phyloP scores from a whole-genome alignment of 306 rosid species.

The Sesbania bispinosa region DNA sequence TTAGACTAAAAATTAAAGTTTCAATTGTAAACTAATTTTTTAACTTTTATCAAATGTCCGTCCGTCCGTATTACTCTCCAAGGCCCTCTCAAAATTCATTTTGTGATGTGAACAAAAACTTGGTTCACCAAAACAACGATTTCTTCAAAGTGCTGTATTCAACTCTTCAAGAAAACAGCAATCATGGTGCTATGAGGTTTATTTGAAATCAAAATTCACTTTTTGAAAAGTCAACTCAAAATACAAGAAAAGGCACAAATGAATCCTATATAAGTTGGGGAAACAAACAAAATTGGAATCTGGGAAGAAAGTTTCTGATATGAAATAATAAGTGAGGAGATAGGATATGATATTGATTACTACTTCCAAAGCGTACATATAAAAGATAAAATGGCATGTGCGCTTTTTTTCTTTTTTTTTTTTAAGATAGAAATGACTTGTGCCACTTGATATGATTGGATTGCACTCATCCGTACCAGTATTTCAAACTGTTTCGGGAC shows the following conservation, averaged over 20 bases:
- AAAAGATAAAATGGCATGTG: slow-evolving; percentile 6
- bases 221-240: slow-evolving; percentile 11
- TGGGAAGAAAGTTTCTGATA: neutral
- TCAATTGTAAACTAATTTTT: too few species aligned
- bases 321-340: neutral
- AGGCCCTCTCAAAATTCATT: too few species aligned
- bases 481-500: slow-evolving; percentile 22
- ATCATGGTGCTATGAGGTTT: too few species aligned
- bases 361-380: neutral
- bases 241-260: neutral
- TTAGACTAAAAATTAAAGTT: too few species aligned
- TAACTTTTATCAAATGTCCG: too few species aligned
- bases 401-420: neutral
- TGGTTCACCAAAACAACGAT: too few species aligned
- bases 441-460: slow-evolving; percentile 11
- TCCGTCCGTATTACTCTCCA: too few species aligned
- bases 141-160: too few species aligned
- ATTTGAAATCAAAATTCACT: neutral
- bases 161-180: too few species aligned
- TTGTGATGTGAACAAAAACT: too few species aligned
- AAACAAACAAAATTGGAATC: neutral
- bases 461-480: neutral
- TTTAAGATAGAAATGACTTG: neutral
- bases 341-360: too few species aligned
- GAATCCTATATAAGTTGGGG: neutral